A percentile compares a stretch with the other conserved stretches of the same genome.
These are phyloP conservation scores for Globisporangium polare DNA, from an alignment of 352 stramenopile genomes.

Conservation along the genomic window DNA sequence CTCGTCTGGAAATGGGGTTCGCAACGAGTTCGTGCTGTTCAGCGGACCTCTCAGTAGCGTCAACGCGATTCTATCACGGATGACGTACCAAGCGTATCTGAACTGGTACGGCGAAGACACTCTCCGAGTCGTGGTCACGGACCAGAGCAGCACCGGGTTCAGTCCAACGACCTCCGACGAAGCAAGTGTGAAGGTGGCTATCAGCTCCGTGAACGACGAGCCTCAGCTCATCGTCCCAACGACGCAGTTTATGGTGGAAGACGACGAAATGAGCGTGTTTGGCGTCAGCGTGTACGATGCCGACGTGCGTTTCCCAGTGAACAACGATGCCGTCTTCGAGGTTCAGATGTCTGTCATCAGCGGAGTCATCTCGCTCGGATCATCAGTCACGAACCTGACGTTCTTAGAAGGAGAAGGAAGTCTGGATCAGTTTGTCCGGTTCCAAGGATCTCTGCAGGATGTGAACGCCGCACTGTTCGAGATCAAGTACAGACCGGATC, in stretches of 20 bases:
- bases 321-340: slow-evolving; percentile 45
- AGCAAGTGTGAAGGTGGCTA: slow-evolving; percentile 28
- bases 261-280: slow-evolving; percentile 62
- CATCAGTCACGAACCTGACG: slow-evolving; percentile 17
- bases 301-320: slow-evolving; percentile 28
- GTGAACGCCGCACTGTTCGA: slow-evolving; percentile 74
- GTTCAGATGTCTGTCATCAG: slow-evolving; percentile 54
- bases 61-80: slow-evolving; percentile 40
- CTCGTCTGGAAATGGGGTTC: slow-evolving; percentile 36
- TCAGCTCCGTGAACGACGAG: slow-evolving; percentile 60
- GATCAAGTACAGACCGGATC: slow-evolving; percentile 63
- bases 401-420: slow-evolving; percentile 53
- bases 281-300: slow-evolving; percentile 59
- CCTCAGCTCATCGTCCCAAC: slow-evolving; percentile 50
- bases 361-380: slow-evolving; percentile 41
- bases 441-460: slow-evolving; percentile 43
- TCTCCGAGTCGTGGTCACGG: slow-evolving; percentile 46
- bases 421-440: slow-evolving; percentile 49
- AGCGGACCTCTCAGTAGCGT: slow-evolving; percentile 56
- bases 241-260: slow-evolving; percentile 48
- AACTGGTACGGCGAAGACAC: slow-evolving; percentile 76
- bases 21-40: slow-evolving; percentile 60
- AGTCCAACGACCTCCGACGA: slow-evolving; percentile 31
- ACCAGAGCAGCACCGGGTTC: slow-evolving; percentile 67
- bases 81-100: slow-evolving; percentile 57